Base-by-base conservation (phyloP, 495 filamentous ascomycete genomes). In the Aspergillus wentii region DNA sequence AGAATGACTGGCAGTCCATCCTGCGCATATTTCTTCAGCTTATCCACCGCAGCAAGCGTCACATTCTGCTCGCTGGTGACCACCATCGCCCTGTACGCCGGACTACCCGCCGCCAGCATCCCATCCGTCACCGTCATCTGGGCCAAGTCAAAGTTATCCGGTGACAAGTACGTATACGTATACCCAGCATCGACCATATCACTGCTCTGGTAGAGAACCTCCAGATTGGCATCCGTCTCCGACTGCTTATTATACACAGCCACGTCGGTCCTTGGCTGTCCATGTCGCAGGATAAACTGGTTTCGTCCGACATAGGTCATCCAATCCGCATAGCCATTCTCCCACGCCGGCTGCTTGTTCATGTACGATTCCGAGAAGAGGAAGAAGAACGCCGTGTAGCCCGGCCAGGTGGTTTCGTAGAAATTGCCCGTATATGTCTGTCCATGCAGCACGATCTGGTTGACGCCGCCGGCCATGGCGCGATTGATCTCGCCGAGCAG, bases 81-180 rank as follows among this genome's bases (percentile, higher is more conserved):
- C 7, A 77, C 51, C 9, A 77, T 30, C 0, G 69, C 72, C 30
- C 67, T 66, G 49, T 62, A 74, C 6, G 48, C 57, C 3, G 61
- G 69, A 1, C 57, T 54, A 28, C 68, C 46, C 0, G 65, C 59
- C 0, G 58, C 68, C 14, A 77, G 49, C 1, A 43, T 38, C 5
- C 52, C 53, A 37, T 66, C 46, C 8, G 38, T 41, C 1, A 74
- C 64, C 8, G 30, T 27, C 3, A 66, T 61, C 16, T 52, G 35
- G 0, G 54, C 43, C 3, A 69, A 52, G 8, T 51, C 51, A 25
- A 74, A 59, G 44, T 77, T 75, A 22, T 67, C 66, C 0, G 71
- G 62, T 1, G 61, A 61, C 1, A 75, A 54, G 43, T 77, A 75
- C n/a, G 68, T 59, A 40, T 72, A 68, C 0, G 68, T 64, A 41